Base-by-base conservation (phyloP, 2,329 filamentous ascomycete genomes). In the Byssoonygena ceratinophila region DNA sequence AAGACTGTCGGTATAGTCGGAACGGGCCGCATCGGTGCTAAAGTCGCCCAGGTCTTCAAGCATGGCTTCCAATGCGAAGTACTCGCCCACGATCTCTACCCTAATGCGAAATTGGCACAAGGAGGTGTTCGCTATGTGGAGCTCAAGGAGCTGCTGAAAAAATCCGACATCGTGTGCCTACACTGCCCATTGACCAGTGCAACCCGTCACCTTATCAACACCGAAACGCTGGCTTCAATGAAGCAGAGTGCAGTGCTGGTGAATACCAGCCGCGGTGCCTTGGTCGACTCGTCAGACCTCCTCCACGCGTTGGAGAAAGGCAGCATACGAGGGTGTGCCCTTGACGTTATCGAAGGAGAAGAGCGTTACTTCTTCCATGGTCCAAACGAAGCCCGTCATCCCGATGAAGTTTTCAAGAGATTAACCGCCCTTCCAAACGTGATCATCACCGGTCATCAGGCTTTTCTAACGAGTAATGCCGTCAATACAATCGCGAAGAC, bases 261-360 rank as follows among this genome's bases (percentile, higher is more conserved):
- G 58, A 84, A 86, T 66, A 86, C 82, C 0, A 84, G 81, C 2
- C 77, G 83, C 1, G 83, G 83, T 18, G 81, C 76, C 1, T 68
- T 86, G 50, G 72, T 86, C 55, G 71, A 84, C 61, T 82, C 80
- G 0, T 66, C 68, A 27, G 76, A 80, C 9, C 75, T 83, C 52
- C 78, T 84, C 51, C 67, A 73, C 20, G 77, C 79, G 11, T 73
- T 85, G 54, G 84, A 85, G 69, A 71, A 63, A 34, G 72, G 72
- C n/a, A 74, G 74, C 22, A 69, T 85, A 1, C 79, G 80, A 6
- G 81, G 79, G 0, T 68, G 84, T 27, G 82, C 81, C 0, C 71
- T 85, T 36, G 82, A 85, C 61, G 82, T 85, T 14, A 85, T 85
- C 63, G 82, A 85, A 61, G 76, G 74, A 39, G 82, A 85, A 63